These are phyloP conservation scores for Pistacia vera DNA, from an alignment of 345 rosid species.

Conservation along the genomic window DNA sequence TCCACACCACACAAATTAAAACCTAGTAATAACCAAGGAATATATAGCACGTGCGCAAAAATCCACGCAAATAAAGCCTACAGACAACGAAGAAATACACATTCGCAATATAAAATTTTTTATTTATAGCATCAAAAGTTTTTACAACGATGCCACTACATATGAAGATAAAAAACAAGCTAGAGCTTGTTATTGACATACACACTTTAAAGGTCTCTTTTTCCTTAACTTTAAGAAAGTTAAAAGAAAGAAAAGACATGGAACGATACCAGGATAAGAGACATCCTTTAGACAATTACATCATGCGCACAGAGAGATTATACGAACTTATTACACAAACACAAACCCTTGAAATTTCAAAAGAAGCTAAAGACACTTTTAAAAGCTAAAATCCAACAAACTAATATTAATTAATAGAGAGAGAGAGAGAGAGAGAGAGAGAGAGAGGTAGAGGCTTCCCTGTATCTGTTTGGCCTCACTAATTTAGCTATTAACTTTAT, in stretches of 20 bases:
- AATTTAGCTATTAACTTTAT: background rate
- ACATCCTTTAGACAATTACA: conserved; percentile 24
- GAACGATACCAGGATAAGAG: background rate
- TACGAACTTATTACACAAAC: conserved; percentile 33
- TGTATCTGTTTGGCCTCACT: background rate
- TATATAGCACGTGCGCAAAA: conserved; percentile 36
- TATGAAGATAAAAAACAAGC: background rate
- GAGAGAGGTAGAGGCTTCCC: conserved; percentile 7
- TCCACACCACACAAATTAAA: background rate
- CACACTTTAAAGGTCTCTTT: conserved; percentile 4
- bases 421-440: conserved; percentile 8
- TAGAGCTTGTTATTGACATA: background rate
- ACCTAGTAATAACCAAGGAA: conserved; percentile 19
- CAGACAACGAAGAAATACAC: background rate
- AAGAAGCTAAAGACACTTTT: conserved; percentile 23
- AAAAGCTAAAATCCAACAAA: conserved; percentile 10
- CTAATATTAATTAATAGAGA: background rate
- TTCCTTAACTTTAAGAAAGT: conserved; percentile 26
- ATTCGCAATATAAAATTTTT: background rate
- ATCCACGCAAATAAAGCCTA: conserved; percentile 37
- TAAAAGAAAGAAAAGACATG: conserved; percentile 10
- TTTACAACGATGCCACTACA: conserved; percentile 17
- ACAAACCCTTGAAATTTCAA: conserved; percentile 7
- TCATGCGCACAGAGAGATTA: conserved; percentile 23
- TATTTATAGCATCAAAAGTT: background rate